Evolutionary conservation across 345 rosid genomes (phyloP), one percentile per base, ranked within the genome.

Genomic region (Lumnitzera racemosa): DNA sequence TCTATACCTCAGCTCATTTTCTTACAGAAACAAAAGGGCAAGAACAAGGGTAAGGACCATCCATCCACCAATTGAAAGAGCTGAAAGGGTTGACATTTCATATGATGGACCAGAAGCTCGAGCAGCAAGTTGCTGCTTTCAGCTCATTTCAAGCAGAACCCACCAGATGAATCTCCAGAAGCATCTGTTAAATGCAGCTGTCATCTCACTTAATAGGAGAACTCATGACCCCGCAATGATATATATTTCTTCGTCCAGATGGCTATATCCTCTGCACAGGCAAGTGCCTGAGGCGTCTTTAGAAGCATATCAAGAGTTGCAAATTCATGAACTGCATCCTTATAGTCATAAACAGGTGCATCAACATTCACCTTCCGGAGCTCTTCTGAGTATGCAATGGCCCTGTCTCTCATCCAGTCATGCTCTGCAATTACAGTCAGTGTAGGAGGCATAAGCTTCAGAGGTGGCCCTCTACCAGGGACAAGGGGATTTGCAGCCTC

Each of bases 351-450:
- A 47, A 92, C 88, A 7, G 96, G 96, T 36, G 96, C 86, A 65
- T 89, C 91, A 1, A 89, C 96, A 48, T 89, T 87, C 46, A 87
- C 94, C 70, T 89, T 92, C 20, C 96, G 73, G 16, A 92, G 77
- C 65, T 82, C 96, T 73, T 92, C 96, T 0, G 96, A 85, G 80
- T 89, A 92, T 51, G 94, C 89, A n/a, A 92, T 85, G 70, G 91
- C 98, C 53, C 91, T 80, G 57, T 92, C 98, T 70, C 89, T 85
- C 98, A 89, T 92, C 94, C 96, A 92, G 74, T 89, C 98, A 24
- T 83, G 96, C 70, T 91, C 96, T 24, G 96, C 98, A 9, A 92
- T 90, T 48, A 92, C 79, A 15, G 96, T 92, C 53, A 92, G 80
- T 36, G 98, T 92, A 4, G 98, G 98, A 9, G 96, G 98, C 94